Percentiles rank a stretch among this genome's conserved stretches.
These are phyloP conservation scores for Prototheca wickerhamii DNA, from an alignment of 163 green algal species.

Conservation along the genomic window DNA sequence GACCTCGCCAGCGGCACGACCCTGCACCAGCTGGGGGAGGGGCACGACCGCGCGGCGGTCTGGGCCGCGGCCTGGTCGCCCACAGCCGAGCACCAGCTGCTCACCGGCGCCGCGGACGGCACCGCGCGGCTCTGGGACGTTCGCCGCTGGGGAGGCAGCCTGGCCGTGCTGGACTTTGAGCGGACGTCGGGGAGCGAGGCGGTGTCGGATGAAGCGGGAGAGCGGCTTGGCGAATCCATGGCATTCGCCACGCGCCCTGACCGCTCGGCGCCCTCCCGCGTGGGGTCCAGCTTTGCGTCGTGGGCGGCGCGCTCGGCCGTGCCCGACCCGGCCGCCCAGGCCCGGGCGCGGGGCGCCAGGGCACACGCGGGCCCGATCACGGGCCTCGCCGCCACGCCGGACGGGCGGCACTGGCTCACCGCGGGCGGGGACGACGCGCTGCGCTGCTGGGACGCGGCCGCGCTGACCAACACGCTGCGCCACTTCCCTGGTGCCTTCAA, in stretches of 20 bases:
- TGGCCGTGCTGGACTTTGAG: neutral
- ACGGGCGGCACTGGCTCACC: conserved; percentile 59
- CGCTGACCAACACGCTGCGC: conserved; percentile 50
- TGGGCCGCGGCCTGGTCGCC: conserved; percentile 61
- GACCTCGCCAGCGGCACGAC: conserved; percentile 59
- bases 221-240: neutral
- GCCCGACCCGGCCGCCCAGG: neutral
- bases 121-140: conserved; percentile 78
- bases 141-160: conserved; percentile 40
- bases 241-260: neutral
- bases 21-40: conserved; percentile 62
- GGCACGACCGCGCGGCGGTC: conserved; percentile 51
- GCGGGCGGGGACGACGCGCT: conserved; percentile 64
- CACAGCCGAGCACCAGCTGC: conserved; percentile 55
- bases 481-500: conserved; percentile 61
- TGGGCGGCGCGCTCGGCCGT: neutral
- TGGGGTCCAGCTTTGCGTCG: too few species aligned
- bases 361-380: conserved; percentile 63
- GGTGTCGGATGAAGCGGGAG: too few species aligned
- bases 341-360: neutral
- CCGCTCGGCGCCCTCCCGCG: too few species aligned
- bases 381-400: conserved; percentile 40
- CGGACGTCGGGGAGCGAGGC: too few species aligned
- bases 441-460: conserved; percentile 64
- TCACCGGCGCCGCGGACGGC: conserved; percentile 46